These are phyloP conservation scores for Plenodomus biglobosus DNA, from an alignment of 2,329 filamentous ascomycete genomes.

Conservation along the genomic window DNA sequence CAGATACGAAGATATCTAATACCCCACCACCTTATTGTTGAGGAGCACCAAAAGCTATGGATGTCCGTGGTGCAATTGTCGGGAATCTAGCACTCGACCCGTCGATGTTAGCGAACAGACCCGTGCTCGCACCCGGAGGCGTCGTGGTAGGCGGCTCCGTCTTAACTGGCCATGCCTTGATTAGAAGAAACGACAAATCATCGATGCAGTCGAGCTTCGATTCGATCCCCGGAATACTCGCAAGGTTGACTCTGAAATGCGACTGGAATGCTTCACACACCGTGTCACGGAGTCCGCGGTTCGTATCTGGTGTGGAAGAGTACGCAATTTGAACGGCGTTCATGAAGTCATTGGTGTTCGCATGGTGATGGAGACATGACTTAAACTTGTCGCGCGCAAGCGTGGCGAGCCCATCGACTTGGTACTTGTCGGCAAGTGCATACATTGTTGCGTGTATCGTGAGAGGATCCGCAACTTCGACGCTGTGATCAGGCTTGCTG, in stretches of 20 bases:
- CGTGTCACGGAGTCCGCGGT: slow-evolving; percentile 36
- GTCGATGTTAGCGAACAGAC: too few species aligned
- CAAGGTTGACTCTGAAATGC: slow-evolving; percentile 20
- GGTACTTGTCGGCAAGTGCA: slow-evolving; percentile 22
- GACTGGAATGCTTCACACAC: slow-evolving; percentile 22
- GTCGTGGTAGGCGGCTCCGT: slow-evolving; percentile 1
- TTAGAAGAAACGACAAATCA: slow-evolving; percentile 13
- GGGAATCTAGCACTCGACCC: too few species aligned
- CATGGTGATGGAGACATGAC: slow-evolving; percentile 9
- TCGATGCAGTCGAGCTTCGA: slow-evolving; percentile 14
- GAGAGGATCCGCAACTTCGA: slow-evolving; percentile 35
- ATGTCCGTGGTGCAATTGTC: too few species aligned
- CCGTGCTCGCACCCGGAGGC: too few species aligned
- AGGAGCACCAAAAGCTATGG: too few species aligned
- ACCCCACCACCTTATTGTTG: too few species aligned
- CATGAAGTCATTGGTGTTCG: slow-evolving; percentile 18
- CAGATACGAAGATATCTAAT: too few species aligned
- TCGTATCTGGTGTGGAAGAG: slow-evolving; percentile 24
- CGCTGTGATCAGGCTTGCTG: background rate
- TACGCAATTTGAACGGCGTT: slow-evolving; percentile 28
- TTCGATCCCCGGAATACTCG: slow-evolving; percentile 8
- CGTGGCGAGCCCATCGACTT: slow-evolving; percentile 11
- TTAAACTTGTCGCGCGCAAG: slow-evolving; percentile 17
- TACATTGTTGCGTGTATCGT: slow-evolving; percentile 23
- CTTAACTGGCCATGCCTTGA: slow-evolving; percentile 15